Conservation (phyloP, 176 grass and related monocot genomes). For the Otatea glauca region DNA sequence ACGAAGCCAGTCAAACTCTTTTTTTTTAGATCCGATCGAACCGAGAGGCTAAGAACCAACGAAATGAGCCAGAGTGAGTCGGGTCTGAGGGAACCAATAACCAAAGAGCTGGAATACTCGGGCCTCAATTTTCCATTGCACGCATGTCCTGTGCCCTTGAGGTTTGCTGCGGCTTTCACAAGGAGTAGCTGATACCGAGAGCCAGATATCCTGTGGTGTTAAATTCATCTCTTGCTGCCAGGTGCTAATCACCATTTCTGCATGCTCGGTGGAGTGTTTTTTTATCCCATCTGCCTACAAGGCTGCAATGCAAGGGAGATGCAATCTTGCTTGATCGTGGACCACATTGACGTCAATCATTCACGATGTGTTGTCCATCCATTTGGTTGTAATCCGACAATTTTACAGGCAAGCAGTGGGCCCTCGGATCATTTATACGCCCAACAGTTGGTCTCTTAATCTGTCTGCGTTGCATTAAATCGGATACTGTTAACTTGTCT, state of each 20-base stretch:
- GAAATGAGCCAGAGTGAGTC: too few relatives aligned
- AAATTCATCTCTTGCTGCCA: background rate
- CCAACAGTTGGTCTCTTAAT: slow-evolving; percentile 2
- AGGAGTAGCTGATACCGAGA: background rate
- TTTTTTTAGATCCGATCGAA: too few relatives aligned
- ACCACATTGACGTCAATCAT: slow-evolving; percentile 19
- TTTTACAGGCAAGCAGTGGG: slow-evolving; percentile 44
- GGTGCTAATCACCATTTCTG: slow-evolving; percentile 22
- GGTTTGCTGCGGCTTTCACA: background rate
- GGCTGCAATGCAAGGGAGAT: slow-evolving; percentile 1
- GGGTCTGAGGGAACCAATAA: too few relatives aligned
- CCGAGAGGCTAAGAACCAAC: too few relatives aligned
- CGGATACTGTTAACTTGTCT: background rate
- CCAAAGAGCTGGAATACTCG: background rate
- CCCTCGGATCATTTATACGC: slow-evolving; percentile 6
- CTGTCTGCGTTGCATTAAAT: background rate
- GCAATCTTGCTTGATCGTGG: slow-evolving; percentile 9
- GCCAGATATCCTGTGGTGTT: background rate
- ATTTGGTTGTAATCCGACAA: slow-evolving; percentile 33
- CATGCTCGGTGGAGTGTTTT: background rate
- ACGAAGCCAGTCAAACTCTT: too few relatives aligned
- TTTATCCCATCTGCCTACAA: slow-evolving; percentile 23
- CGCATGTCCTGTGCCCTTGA: background rate
- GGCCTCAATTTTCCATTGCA: background rate
- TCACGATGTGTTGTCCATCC: background rate